These are phyloP conservation scores for Polygonum maritimum DNA, from an alignment of 148 eudicot genomes.

Conservation along the genomic window DNA sequence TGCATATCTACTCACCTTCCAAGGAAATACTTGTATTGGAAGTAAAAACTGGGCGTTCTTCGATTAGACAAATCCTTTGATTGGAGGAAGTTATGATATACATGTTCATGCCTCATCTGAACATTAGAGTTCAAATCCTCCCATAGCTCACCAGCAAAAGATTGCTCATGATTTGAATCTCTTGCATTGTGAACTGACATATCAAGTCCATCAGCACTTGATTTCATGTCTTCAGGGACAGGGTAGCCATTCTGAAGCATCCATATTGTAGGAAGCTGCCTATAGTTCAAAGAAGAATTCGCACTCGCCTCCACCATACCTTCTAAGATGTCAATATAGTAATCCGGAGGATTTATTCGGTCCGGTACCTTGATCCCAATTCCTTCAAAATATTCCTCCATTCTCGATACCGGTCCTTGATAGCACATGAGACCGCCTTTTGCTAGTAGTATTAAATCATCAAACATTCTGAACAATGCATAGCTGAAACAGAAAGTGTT, in stretches of 20 bases:
- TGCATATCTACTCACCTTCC: constrained; percentile 10
- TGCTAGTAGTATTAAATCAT: constrained; percentile 16
- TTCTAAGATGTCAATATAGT: constrained; percentile 19
- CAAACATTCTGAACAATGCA: constrained; percentile 21
- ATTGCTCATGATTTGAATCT: neutral
- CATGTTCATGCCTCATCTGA: neutral
- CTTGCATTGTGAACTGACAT: neutral
- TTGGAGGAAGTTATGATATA: neutral
- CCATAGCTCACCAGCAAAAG: constrained; percentile 13
- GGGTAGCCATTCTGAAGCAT: constrained; percentile 20
- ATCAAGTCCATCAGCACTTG: constrained; percentile 6
- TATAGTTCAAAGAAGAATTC: neutral
- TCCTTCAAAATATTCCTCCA: constrained; percentile 14
- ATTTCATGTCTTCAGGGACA: constrained; percentile 15
- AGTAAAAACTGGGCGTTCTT: constrained; percentile 7
- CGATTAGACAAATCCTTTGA: constrained; percentile 17
- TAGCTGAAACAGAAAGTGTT: constrained; percentile 12
- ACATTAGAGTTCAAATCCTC: constrained; percentile 10
- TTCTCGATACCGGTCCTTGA: constrained; percentile 13
- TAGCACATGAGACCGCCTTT: constrained; percentile 19
- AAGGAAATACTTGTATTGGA: constrained; percentile 15
- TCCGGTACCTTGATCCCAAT: constrained; percentile 16
- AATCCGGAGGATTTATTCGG: constrained; percentile 18
- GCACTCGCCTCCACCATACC: constrained; percentile 6
- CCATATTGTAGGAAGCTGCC: constrained; percentile 15